A percentile compares a stretch with the other conserved stretches of the same genome.
Evolutionary conservation across 2,329 filamentous ascomycete genomes (phyloP).

Genomic region (Aspergillus sp.): DNA sequence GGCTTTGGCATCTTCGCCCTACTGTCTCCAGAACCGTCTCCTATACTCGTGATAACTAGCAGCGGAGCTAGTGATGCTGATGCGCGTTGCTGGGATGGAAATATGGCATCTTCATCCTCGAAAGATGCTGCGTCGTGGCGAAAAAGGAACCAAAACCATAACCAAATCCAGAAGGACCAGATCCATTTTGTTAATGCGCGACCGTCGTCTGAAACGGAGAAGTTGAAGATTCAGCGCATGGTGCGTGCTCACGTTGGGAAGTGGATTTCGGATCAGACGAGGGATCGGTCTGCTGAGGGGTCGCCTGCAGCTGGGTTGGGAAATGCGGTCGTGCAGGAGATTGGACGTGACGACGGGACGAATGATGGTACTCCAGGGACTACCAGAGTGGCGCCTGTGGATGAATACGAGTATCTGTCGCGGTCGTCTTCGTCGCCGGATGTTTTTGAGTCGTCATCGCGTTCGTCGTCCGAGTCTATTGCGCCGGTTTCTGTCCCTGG

Average conservation of each 20-base stretch:
- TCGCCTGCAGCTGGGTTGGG: background rate
- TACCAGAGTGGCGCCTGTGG: background rate
- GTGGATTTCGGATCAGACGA: constrained; percentile 31
- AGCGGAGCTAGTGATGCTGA: background rate
- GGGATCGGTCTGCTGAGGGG: constrained; percentile 11
- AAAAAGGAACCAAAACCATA: constrained; percentile 2
- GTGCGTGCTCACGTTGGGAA: constrained; percentile 31
- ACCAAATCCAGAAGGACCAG: constrained; percentile 11
- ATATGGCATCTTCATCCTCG: background rate
- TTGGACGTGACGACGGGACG: background rate
- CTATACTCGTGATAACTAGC: background rate
- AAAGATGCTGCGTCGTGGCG: constrained; percentile 4
- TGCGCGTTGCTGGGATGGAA: constrained; percentile 1
- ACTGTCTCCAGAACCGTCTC: background rate
- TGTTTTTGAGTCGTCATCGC: background rate
- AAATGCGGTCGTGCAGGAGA: background rate
- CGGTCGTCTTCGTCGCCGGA: constrained; percentile 6
- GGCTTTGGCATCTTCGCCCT: constrained; percentile 6
- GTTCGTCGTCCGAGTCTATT: background rate
- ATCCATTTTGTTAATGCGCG: constrained; percentile 31
- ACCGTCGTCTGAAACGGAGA: constrained; percentile 23
- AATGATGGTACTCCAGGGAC: background rate
- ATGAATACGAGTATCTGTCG: background rate
- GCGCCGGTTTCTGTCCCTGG: background rate
- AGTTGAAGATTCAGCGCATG: constrained; percentile 19